Percentiles rank a stretch among this genome's conserved stretches.
phyloP scores from a whole-genome alignment of 1,284 basidiomycete genomes.

The Ustilago shanxiensis region DNA sequence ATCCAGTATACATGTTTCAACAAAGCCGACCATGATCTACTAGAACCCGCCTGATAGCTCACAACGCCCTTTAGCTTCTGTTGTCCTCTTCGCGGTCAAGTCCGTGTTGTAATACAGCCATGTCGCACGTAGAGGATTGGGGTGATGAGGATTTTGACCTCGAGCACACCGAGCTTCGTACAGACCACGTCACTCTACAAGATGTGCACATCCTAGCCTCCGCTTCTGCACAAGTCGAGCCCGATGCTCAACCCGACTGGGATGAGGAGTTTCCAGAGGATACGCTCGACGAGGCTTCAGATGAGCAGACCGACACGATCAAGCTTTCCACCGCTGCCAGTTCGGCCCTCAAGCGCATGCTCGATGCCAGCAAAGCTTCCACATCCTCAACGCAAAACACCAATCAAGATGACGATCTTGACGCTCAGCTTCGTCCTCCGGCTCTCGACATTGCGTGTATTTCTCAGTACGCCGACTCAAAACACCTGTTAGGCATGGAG shows the following conservation, averaged over 20 bases:
- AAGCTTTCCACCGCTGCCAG: slow-evolving; percentile 45
- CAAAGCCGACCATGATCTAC: not conserved
- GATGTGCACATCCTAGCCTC: slow-evolving; percentile 15
- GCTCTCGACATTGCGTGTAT: slow-evolving; percentile 24
- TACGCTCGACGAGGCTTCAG: slow-evolving; percentile 20
- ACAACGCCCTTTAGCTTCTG: not conserved
- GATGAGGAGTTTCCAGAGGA: slow-evolving; percentile 25
- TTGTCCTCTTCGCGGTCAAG: not conserved
- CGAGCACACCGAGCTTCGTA: slow-evolving; percentile 38
- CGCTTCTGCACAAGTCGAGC: not conserved
- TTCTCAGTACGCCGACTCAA: slow-evolving; percentile 11
- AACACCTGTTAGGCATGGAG: not conserved
- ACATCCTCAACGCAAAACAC: slow-evolving; percentile 4
- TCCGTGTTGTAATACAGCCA: slow-evolving; percentile 1
- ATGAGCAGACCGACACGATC: slow-evolving; percentile 55
- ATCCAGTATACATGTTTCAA: not conserved
- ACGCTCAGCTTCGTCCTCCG: slow-evolving; percentile 33
- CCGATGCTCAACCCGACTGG: slow-evolving; percentile 25
- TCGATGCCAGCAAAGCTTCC: slow-evolving; percentile 37
- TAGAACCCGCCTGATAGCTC: not conserved
- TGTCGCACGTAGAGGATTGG: slow-evolving; percentile 52
- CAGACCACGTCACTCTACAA: slow-evolving; percentile 30
- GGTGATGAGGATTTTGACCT: slow-evolving; percentile 49
- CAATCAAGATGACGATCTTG: slow-evolving; percentile 11
- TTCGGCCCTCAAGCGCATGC: slow-evolving; percentile 38